Evolutionary conservation across 768 basidiomycete species (phyloP).

Genomic region (Rhodosporidiobolus odoratus): DNA sequence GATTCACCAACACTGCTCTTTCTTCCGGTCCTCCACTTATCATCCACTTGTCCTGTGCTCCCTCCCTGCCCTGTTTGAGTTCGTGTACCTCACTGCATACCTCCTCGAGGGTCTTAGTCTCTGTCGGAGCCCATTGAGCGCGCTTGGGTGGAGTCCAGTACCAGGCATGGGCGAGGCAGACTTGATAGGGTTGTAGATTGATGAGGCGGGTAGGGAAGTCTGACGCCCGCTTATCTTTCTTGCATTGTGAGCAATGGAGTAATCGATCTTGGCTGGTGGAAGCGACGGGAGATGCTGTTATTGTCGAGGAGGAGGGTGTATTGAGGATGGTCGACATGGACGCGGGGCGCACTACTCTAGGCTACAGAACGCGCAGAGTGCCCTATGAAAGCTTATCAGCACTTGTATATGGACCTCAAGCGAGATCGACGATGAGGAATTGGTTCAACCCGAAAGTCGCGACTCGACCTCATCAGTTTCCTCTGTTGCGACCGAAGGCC

Average conservation of each 20-base stretch:
- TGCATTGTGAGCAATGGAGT: conserved; percentile 33
- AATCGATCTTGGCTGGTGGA: neutral
- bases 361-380: neutral
- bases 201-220: conserved; percentile 14
- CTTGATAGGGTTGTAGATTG: conserved; percentile 27
- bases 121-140: conserved; percentile 12
- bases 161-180: conserved; percentile 28
- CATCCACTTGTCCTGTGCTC: conserved; percentile 8
- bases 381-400: neutral
- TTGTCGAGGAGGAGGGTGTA: neutral
- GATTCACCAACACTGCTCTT: neutral
- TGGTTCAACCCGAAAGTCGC: too few species aligned
- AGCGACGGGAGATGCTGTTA: neutral
- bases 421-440: neutral
- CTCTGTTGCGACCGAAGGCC: too few species aligned
- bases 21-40: neutral
- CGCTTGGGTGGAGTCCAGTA: conserved; percentile 29
- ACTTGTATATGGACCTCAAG: neutral
- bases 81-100: neutral
- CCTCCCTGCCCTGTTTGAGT: neutral
- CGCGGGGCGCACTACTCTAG: neutral
- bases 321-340: neutral
- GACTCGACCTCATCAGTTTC: too few species aligned
- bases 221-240: neutral
- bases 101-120: neutral